Conservation (phyloP, 257 asterid genomes). For the Paulownia fortunei region DNA sequence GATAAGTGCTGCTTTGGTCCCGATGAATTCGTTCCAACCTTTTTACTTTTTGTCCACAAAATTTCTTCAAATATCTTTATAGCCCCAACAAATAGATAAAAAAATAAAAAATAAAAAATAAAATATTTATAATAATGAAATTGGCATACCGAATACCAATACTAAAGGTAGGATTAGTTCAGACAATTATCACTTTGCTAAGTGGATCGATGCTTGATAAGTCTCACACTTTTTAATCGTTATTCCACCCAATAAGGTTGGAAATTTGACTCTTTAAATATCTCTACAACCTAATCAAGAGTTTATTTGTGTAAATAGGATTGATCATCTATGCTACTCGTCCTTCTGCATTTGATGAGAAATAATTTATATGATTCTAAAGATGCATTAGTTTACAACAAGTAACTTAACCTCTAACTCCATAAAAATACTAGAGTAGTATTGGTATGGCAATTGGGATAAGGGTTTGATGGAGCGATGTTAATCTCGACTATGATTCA, state of each 20-base stretch:
- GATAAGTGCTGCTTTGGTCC: constrained; percentile 20
- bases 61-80: neutral
- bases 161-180: neutral
- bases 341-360: too few relatives aligned
- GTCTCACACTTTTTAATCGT: neutral
- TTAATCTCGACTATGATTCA: too few relatives aligned
- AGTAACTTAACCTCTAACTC: too few relatives aligned
- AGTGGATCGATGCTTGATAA: too few relatives aligned
- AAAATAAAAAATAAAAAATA: neutral
- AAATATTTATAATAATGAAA: neutral
- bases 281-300: too few relatives aligned
- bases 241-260: neutral
- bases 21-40: constrained; percentile 2
- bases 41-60: neutral
- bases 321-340: too few relatives aligned
- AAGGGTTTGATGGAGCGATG: neutral
- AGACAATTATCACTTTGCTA: neutral
- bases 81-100: neutral
- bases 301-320: too few relatives aligned
- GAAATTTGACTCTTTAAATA: too few relatives aligned
- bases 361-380: too few relatives aligned
- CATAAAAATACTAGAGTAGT: too few relatives aligned
- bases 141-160: neutral
- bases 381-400: too few relatives aligned
- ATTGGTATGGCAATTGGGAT: neutral